Percentiles rank a stretch among this genome's conserved stretches.
phyloP scores from a whole-genome alignment of 257 asterid species.

The Ehretia macrophylla region DNA sequence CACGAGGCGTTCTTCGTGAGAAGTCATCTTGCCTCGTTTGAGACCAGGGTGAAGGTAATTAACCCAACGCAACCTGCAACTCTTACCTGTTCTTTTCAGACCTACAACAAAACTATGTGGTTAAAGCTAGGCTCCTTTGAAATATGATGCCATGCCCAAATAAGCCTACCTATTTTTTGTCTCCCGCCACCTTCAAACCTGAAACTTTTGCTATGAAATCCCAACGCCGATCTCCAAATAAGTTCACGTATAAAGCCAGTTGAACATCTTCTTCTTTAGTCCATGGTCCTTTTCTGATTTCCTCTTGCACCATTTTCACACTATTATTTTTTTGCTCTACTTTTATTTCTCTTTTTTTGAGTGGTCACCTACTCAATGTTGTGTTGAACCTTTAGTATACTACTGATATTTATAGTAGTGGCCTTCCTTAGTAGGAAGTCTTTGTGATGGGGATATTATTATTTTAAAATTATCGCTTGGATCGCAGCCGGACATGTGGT shows the following conservation, averaged over 20 bases:
- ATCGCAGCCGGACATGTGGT: constrained; percentile 38
- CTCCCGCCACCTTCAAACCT: constrained; percentile 99
- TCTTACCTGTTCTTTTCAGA: constrained; percentile 81
- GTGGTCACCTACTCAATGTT: constrained; percentile 4
- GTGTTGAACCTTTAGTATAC: background rate
- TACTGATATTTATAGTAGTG: constrained; percentile 24
- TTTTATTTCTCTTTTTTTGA: background rate
- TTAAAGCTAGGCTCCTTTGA: constrained; percentile 20
- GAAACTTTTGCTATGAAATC: constrained; percentile 95
- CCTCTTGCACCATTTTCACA: constrained; percentile 32
- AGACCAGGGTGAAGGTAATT: constrained; percentile 84
- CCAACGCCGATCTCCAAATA: constrained; percentile 94
- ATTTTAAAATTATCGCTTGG: background rate
- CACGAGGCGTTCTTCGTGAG: constrained; percentile 70
- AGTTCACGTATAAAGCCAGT: constrained; percentile 72
- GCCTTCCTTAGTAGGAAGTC: background rate
- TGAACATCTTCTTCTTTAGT: constrained; percentile 84
- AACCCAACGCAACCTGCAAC: constrained; percentile 96
- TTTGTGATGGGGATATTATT: background rate
- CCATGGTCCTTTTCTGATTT: constrained; percentile 79
- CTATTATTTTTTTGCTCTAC: background rate
- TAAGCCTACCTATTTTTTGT: constrained; percentile 83
- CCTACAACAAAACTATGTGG: constrained; percentile 34
- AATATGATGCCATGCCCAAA: constrained; percentile 47
- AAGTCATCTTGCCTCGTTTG: constrained; percentile 78